Base-by-base conservation (phyloP, 768 basidiomycete genomes). In the Podaxis mareebaensis region DNA sequence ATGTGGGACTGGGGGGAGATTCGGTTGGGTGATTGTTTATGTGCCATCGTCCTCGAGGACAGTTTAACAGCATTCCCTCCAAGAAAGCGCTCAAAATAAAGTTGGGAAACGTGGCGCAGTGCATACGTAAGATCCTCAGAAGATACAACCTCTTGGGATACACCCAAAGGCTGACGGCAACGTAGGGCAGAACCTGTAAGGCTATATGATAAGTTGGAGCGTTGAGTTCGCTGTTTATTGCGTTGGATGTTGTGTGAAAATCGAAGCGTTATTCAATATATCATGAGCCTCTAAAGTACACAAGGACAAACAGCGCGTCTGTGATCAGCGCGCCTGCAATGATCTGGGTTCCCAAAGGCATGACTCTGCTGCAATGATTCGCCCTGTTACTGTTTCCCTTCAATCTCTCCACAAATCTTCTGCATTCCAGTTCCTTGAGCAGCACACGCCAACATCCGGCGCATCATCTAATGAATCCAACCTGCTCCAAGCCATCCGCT, bases 401-500 rank as follows among this genome's bases (percentile, higher is more conserved):
- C 81, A 82, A 64, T 78, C 76, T 39, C 75, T 74, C 30, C 71
- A 76, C 33, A 73, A 75, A 44, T 81, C 83, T 42, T 77, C 83
- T 49, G 83, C 84, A 30, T 67, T 71, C 64, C 72, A 76, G 61
- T 79, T 78, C 65, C 75, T 86, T 17, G 67, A 76, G 30, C 71
- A 72, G 36, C 68, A 71, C 30, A 65, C 73, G 20, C 61, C 63
- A 54, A 60, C 74, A 51, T n/a, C n/a, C 33, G 55, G 51, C 30
- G 57, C 70, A 1, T 60, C 67, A 6, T 52, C 71, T 13, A 63
- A 69, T 49, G 78, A 80, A 63, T 77, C 76, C 6, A 71, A 74
- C 17, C 75, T 92, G 0, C 77, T 91, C 42, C 78, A 76, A 61
- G 77, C 88, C 26, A 88, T 91, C 58, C 82, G 82, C 42, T 72